These are phyloP conservation scores for Trifolium subterraneum DNA, from an alignment of 306 rosid genomes.

Conservation along the genomic window DNA sequence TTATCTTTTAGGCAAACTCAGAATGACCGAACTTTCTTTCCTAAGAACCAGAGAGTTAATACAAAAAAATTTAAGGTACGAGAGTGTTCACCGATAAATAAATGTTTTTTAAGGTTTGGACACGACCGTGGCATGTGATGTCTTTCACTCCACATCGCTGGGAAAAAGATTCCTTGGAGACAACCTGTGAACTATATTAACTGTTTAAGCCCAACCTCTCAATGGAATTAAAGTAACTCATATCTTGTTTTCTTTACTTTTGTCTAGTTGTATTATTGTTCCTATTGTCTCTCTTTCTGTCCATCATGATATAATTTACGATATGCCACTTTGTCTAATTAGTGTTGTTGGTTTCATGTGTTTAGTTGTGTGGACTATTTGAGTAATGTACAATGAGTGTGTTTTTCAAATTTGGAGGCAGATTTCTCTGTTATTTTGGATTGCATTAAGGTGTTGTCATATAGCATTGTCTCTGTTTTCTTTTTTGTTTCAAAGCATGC, in stretches of 20 bases:
- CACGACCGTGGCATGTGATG: constrained; percentile 44
- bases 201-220: constrained; percentile 46
- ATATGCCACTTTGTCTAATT: not conserved
- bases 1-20: no score
- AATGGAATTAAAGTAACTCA: constrained; percentile 19
- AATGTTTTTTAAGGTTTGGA: constrained; percentile 36
- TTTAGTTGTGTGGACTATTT: not conserved
- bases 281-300: constrained; percentile 34
- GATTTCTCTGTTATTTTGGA: constrained; percentile 3
- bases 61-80: no score
- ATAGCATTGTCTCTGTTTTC: not conserved
- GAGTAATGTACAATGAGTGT: not conserved
- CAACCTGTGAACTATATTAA: constrained; percentile 41
- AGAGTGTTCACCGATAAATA: no score
- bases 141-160: constrained; percentile 41
- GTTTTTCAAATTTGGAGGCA: not conserved
- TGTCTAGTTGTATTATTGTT: constrained; percentile 42
- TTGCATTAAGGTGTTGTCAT: constrained; percentile 3
- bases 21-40: no score
- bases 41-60: no score
- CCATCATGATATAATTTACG: constrained; percentile 6
- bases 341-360: not conserved
- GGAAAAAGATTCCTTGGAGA: constrained; percentile 45
- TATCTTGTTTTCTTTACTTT: constrained; percentile 39
- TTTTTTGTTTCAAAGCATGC: not conserved